Percentiles rank a stretch among this genome's conserved stretches.
Conservation (phyloP, 2,329 filamentous ascomycete species). For the Penicillium expansum region DNA sequence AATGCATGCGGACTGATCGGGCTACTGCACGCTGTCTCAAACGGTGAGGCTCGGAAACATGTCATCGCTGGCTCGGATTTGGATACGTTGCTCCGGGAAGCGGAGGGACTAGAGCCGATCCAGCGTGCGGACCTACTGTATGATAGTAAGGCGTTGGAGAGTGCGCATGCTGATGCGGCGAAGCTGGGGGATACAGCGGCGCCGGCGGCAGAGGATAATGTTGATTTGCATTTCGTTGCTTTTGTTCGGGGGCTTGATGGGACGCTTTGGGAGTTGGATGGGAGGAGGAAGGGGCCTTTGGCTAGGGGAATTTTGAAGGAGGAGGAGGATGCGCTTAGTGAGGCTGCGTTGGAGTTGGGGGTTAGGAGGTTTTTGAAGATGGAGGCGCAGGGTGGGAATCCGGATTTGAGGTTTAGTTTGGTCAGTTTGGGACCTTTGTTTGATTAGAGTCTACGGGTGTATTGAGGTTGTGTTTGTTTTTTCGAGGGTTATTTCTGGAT, state of each 20-base stretch:
- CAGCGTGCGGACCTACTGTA: slow-evolving; percentile 74
- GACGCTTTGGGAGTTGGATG: slow-evolving; percentile 78
- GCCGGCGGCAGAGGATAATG: slow-evolving; percentile 71
- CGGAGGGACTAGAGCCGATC: slow-evolving; percentile 65
- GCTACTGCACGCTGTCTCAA: slow-evolving; percentile 75
- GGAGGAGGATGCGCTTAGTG: slow-evolving; percentile 70
- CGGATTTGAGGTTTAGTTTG: slow-evolving; percentile 60
- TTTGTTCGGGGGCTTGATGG: slow-evolving; percentile 77
- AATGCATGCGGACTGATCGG: slow-evolving; percentile 93
- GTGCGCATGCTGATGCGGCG: slow-evolving; percentile 75
- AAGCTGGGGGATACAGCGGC: slow-evolving; percentile 73
- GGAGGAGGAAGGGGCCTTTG: slow-evolving; percentile 68
- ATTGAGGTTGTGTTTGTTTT: not conserved
- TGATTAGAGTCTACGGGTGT: slow-evolving; percentile 39
- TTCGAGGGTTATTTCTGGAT: not conserved
- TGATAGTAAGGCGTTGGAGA: slow-evolving; percentile 69
- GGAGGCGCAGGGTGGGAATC: slow-evolving; percentile 56
- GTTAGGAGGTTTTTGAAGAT: slow-evolving; percentile 59
- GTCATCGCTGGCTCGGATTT: slow-evolving; percentile 53
- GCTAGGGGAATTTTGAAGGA: slow-evolving; percentile 60
- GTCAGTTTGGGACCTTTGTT: slow-evolving; percentile 58
- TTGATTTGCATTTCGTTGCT: slow-evolving; percentile 95
- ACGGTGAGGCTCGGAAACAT: slow-evolving; percentile 66
- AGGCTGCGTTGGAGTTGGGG: slow-evolving; percentile 71
- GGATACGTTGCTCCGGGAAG: slow-evolving; percentile 61